These are phyloP conservation scores for Malania oleifera DNA, from an alignment of 164 flowering plant genomes.

Conservation along the genomic window DNA sequence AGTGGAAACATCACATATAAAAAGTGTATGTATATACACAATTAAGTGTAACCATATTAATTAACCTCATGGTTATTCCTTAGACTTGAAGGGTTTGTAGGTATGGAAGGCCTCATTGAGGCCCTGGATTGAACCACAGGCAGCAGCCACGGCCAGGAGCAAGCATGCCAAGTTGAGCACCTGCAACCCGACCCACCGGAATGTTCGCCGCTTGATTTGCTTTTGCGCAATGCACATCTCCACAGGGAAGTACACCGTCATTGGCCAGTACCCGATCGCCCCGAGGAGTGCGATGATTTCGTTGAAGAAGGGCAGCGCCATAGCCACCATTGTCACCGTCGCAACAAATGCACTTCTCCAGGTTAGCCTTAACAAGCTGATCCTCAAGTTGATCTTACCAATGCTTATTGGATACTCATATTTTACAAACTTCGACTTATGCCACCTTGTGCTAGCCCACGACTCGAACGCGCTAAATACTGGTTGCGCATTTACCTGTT, in stretches of 20 bases:
- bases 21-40: too few species aligned
- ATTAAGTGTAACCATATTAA: too few species aligned
- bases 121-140: slow-evolving; percentile 47
- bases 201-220: slow-evolving; percentile 19
- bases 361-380: slow-evolving; percentile 25
- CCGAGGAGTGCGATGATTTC: slow-evolving; percentile 45
- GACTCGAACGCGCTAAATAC: slow-evolving; percentile 23
- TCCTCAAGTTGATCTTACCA: slow-evolving; percentile 5
- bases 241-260: slow-evolving; percentile 52
- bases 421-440: slow-evolving; percentile 16
- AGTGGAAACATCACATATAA: too few species aligned
- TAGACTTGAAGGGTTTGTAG: slow-evolving; percentile 25
- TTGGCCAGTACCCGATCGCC: slow-evolving; percentile 51
- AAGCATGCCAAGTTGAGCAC: slow-evolving; percentile 33
- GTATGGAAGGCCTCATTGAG: slow-evolving; percentile 20
- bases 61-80: neutral
- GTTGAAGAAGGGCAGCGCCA: slow-evolving; percentile 62
- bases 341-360: slow-evolving; percentile 44
- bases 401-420: slow-evolving; percentile 17
- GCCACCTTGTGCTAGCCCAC: slow-evolving; percentile 20
- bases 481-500: slow-evolving; percentile 44
- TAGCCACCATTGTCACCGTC: slow-evolving; percentile 30
- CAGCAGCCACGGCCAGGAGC: slow-evolving; percentile 39
- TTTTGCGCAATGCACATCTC: slow-evolving; percentile 43
- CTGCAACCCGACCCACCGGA: slow-evolving; percentile 36